Evolutionary conservation across 228 moss, liverwort and hornwort genomes (phyloP).

Genomic region (Sphagnum fallax): DNA sequence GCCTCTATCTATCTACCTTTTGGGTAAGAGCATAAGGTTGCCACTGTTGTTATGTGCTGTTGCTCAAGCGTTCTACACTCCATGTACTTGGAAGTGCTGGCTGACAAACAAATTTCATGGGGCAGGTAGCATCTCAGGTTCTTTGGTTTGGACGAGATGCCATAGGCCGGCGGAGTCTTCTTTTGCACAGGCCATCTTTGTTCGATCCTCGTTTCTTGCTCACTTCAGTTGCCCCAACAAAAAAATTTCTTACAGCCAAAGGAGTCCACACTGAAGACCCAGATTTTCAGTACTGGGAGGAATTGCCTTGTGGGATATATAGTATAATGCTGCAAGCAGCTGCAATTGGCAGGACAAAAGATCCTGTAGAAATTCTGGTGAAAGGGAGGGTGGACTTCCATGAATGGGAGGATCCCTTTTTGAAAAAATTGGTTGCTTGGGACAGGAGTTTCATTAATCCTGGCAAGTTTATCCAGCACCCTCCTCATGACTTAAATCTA

Average conservation of each 20-base stretch:
- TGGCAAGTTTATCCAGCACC: slow-evolving; percentile 4
- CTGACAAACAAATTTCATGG: neutral
- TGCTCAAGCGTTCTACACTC: neutral
- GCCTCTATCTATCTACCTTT: too few species aligned
- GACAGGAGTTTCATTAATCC: slow-evolving; percentile 50
- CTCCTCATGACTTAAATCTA: neutral
- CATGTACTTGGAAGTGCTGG: neutral
- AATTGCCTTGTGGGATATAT: slow-evolving; percentile 75
- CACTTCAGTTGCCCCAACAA: slow-evolving; percentile 64
- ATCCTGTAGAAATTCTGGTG: neutral
- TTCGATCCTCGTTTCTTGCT: slow-evolving; percentile 74
- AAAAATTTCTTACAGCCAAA: slow-evolving; percentile 2
- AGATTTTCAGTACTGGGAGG: slow-evolving; percentile 60
- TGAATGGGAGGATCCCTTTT: neutral
- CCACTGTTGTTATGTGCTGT: slow-evolving; percentile 3
- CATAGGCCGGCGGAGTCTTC: slow-evolving; percentile 85
- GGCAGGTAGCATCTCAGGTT: slow-evolving; percentile 57
- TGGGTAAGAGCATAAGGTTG: neutral
- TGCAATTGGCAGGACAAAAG: neutral
- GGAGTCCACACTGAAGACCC: slow-evolving; percentile 14
- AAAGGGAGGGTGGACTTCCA: neutral
- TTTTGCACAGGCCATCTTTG: slow-evolving; percentile 63
- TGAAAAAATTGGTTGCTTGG: slow-evolving; percentile 63
- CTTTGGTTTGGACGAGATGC: slow-evolving; percentile 98
- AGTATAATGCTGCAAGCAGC: slow-evolving; percentile 27